A percentile compares a stretch with the other conserved stretches of the same genome.
Conservation (phyloP, 305 asterid species). For the Lippia alba region DNA sequence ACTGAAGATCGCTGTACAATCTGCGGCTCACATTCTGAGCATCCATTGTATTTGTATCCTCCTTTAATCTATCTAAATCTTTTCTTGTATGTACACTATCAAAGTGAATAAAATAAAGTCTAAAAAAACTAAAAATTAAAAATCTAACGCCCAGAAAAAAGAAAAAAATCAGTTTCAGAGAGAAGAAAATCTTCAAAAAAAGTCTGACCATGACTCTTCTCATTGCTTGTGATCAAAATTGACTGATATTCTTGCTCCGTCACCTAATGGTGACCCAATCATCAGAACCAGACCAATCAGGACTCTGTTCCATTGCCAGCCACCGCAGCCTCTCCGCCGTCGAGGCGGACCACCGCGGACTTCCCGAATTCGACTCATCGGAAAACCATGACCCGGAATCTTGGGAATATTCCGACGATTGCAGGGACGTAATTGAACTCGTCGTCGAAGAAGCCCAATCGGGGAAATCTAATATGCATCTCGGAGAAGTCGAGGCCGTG, state of each 20-base stretch:
- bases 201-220: conserved; percentile 33
- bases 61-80: not conserved
- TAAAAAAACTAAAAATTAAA: conserved; percentile 4
- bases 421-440: conserved; percentile 44
- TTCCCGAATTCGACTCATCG: conserved; percentile 26
- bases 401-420: conserved; percentile 42
- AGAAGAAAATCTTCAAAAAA: conserved; percentile 26
- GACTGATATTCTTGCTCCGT: conserved; percentile 33
- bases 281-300: conserved; percentile 58
- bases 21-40: conserved; percentile 34
- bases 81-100: conserved; percentile 3
- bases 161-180: conserved; percentile 26
- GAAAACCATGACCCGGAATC: conserved; percentile 28
- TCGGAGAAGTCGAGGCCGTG: conserved; percentile 50
- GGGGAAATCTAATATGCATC: conserved; percentile 66
- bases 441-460: conserved; percentile 52
- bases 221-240: conserved; percentile 22
- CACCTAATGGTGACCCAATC: conserved; percentile 74
- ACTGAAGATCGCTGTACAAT: conserved; percentile 32
- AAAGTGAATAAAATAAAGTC: conserved; percentile 20
- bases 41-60: conserved; percentile 19
- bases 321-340: conserved; percentile 51
- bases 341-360: conserved; percentile 31
- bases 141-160: not conserved
- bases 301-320: conserved; percentile 32